phyloP scores from a whole-genome alignment of 2,329 filamentous ascomycete genomes.

The Ophiosphaerella herpotricha region DNA sequence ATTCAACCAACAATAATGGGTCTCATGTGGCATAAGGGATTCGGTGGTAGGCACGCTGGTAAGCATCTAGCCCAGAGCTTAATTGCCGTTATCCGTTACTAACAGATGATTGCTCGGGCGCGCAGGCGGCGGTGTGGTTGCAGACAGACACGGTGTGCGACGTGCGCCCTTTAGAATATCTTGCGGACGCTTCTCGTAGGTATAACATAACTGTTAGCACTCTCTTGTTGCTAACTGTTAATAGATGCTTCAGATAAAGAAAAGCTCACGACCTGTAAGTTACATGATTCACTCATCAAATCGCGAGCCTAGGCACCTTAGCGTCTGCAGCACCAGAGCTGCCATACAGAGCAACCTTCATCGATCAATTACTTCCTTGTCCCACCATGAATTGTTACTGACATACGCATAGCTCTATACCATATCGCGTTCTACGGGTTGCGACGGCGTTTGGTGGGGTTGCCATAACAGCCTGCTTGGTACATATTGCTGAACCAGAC shows the following conservation, averaged over 20 bases:
- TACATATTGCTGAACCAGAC: neutral
- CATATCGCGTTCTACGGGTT: constrained; percentile 5
- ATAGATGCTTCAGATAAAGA: constrained; percentile 58
- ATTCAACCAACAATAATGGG: constrained; percentile 42
- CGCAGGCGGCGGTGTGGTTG: constrained; percentile 55
- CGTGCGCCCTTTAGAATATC: constrained; percentile 58
- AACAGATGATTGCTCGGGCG: constrained; percentile 5
- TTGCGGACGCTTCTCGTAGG: constrained; percentile 49
- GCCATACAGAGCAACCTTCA: too few relatives aligned
- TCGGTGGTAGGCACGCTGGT: constrained; percentile 50
- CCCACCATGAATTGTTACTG: neutral
- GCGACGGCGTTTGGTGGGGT: constrained; percentile 19
- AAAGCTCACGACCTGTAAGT: constrained; percentile 33
- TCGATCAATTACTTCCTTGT: too few relatives aligned
- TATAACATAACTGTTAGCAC: too few relatives aligned
- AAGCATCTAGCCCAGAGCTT: constrained; percentile 19
- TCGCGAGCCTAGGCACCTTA: too few relatives aligned
- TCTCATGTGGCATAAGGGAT: constrained; percentile 55
- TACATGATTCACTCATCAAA: neutral
- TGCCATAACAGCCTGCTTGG: neutral
- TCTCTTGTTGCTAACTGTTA: too few relatives aligned
- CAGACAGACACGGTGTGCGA: constrained; percentile 57
- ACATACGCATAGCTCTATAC: neutral
- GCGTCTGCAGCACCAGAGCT: too few relatives aligned
- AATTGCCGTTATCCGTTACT: constrained; percentile 19